These are phyloP conservation scores for Cicer judaicum DNA, from an alignment of 306 rosid genomes.

Conservation along the genomic window DNA sequence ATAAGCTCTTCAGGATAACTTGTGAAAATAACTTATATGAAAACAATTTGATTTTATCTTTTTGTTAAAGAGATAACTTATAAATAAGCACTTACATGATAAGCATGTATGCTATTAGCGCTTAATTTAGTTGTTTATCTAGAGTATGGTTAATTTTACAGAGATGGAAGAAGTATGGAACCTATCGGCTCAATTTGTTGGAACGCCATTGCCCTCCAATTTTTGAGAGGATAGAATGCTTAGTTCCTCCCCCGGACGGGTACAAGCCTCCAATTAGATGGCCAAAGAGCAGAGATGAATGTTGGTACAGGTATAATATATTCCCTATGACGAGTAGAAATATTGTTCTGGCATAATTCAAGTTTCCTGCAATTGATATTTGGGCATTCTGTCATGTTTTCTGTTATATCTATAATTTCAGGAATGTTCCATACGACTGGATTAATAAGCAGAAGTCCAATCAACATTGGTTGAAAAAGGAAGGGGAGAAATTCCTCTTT, in stretches of 20 bases:
- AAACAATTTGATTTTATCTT: not conserved
- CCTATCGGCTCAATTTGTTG: slow-evolving; percentile 73
- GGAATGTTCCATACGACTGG: slow-evolving; percentile 99
- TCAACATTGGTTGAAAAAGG: slow-evolving; percentile 94
- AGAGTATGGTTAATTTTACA: slow-evolving; percentile 54
- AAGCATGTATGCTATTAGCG: not conserved
- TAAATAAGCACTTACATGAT: not conserved
- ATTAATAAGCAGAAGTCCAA: slow-evolving; percentile 93
- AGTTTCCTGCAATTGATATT: slow-evolving; percentile 26
- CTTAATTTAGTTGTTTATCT: not conserved
- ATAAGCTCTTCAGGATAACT: not conserved
- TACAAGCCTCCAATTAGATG: slow-evolving; percentile 89
- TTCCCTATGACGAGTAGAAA: not conserved
- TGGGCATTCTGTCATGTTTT: slow-evolving; percentile 11
- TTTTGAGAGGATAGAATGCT: slow-evolving; percentile 87
- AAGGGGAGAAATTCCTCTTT: slow-evolving; percentile 91
- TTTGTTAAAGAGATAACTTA: not conserved
- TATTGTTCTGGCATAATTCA: not conserved
- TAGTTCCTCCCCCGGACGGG: slow-evolving; percentile 96
- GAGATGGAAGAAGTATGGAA: slow-evolving; percentile 92
- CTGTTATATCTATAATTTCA: slow-evolving; percentile 46
- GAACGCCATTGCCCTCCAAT: slow-evolving; percentile 96
- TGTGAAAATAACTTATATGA: not conserved
- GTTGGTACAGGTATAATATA: slow-evolving; percentile 90
- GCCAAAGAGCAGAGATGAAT: slow-evolving; percentile 93